Evolutionary conservation across 768 basidiomycete genomes (phyloP), one percentile per base, ranked within the genome.

Genomic region (Serendipita sp.): DNA sequence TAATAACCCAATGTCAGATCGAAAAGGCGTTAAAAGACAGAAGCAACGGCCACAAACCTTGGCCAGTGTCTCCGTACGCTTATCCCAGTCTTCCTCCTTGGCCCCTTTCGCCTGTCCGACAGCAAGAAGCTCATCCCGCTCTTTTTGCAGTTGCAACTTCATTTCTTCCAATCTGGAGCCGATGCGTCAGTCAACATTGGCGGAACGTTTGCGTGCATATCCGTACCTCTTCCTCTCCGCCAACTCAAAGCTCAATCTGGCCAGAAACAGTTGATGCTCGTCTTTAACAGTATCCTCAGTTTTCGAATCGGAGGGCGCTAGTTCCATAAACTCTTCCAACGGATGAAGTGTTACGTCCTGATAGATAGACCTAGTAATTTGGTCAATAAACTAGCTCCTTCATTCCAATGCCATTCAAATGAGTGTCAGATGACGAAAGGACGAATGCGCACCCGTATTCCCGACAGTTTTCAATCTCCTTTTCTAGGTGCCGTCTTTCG

Each of bases 391-490:
- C n/a, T n/a, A n/a, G n/a, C n/a, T n/a, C n/a, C n/a, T n/a, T n/a
- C n/a, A n/a, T n/a, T 3, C 34, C 60, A 63, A 62, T 20, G 30
- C 60, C 65, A n/a, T 66, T 20, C n/a, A 69, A 17, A n/a, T n/a
- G n/a, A 43, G 14, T 20, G 42, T 43, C 11, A 31, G 60, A 41
- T 28, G 7, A 20, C 48, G 58, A 38, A 38, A 38, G 38, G 38
- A 38, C n/a, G 38, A 38, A 38, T 38, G 78, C 88, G 68, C 70
- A 92, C 90, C 87, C 88, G 70, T 91, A 94, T 70, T 93, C 90
- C 53, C 88, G 81, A 73, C 91, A 94, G 70, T 92, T 91, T 68
- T 90, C 87, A 38, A 94, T 94, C 74, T 94, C 91, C 63, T 88
- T 80, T 72, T 92, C 89, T 3, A 94, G 81, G 69, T 94, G 90